Percentiles rank a stretch among this genome's conserved stretches.
phyloP scores from a whole-genome alignment of 2,329 filamentous ascomycete species.

The Colletotrichum sp. region DNA sequence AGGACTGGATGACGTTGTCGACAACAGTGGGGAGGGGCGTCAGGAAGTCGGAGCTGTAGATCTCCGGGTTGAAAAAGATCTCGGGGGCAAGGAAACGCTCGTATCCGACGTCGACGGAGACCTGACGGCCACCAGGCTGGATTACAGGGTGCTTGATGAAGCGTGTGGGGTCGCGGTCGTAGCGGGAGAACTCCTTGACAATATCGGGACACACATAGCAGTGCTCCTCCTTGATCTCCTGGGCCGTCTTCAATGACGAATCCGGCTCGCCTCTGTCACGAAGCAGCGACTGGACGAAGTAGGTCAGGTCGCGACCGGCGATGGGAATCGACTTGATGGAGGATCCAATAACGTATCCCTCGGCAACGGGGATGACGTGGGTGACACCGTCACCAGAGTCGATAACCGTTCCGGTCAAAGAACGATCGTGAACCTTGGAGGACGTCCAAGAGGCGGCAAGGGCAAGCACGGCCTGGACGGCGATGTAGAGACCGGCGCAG shows the following conservation, averaged over 20 bases:
- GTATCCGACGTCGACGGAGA: constrained; percentile 92
- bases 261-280: constrained; percentile 96
- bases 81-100: constrained; percentile 97
- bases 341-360: constrained; percentile 98
- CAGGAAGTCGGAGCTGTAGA: constrained; percentile 98
- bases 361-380: constrained; percentile 97
- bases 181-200: constrained; percentile 96
- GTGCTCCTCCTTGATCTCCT: constrained; percentile 98
- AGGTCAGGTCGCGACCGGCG: constrained; percentile 96
- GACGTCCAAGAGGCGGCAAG: constrained; percentile 98
- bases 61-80: constrained; percentile 99
- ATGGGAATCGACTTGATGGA: constrained; percentile 99
- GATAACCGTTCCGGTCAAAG: constrained; percentile 95
- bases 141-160: constrained; percentile 90
- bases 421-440: constrained; percentile 95
- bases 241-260: constrained; percentile 94
- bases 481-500: constrained; percentile 98
- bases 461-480: constrained; percentile 95
- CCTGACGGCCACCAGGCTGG: constrained; percentile 83
- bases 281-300: constrained; percentile 96
- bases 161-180: constrained; percentile 88
- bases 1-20: constrained; percentile 95
- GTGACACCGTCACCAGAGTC: constrained; percentile 99
- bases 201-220: constrained; percentile 99
- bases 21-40: constrained; percentile 94